Conservation (phyloP, 169 alveolate species). For the Plasmodium knowlesi region DNA sequence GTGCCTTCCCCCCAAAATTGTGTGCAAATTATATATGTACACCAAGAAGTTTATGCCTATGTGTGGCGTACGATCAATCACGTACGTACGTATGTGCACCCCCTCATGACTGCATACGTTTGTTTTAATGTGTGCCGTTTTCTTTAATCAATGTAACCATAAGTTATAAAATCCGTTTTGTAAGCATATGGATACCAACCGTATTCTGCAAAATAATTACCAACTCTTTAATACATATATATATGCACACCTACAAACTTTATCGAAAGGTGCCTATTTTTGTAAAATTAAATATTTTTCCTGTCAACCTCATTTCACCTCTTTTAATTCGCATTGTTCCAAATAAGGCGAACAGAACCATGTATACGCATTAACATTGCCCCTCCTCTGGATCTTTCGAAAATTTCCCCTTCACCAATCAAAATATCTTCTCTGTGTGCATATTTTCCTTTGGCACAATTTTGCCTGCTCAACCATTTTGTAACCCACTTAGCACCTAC, state of each 20-base stretch:
- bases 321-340: neutral
- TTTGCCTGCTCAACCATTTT: neutral
- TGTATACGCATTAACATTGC: neutral
- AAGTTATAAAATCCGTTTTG: conserved; percentile 30
- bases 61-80: neutral
- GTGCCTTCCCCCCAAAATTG: neutral
- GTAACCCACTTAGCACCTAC: neutral
- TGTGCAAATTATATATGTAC: neutral
- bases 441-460: neutral
- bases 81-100: neutral
- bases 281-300: conserved; percentile 32
- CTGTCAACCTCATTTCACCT: neutral
- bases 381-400: neutral
- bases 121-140: neutral
- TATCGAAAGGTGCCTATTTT: neutral
- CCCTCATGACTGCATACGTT: conserved; percentile 2
- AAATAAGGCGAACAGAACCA: neutral
- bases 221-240: conserved; percentile 32
- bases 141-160: conserved; percentile 44
- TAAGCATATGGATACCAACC: neutral
- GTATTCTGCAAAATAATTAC: conserved; percentile 26
- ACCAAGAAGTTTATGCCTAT: neutral
- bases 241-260: neutral
- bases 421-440: neutral
- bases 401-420: neutral